Percentiles rank a stretch among this genome's conserved stretches.
These are phyloP conservation scores for Plasmodium inui DNA, from an alignment of 169 alveolate genomes.

Conservation along the genomic window DNA sequence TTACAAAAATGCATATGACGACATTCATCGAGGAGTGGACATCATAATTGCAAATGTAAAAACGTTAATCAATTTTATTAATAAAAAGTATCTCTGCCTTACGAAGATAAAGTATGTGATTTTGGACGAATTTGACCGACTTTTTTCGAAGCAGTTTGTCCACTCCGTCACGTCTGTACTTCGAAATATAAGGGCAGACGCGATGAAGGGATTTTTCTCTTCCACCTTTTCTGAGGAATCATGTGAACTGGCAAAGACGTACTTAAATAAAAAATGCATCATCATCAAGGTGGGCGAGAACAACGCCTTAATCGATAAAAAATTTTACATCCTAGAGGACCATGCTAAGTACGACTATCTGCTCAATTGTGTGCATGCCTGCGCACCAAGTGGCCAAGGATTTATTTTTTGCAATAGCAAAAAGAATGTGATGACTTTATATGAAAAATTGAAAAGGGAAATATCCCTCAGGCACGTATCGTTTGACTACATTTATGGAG, in stretches of 20 bases:
- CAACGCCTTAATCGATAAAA: constrained; percentile 21
- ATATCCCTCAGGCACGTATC: constrained; percentile 7
- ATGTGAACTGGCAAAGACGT: constrained; percentile 22
- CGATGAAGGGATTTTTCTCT: constrained; percentile 58
- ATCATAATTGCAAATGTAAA: constrained; percentile 55
- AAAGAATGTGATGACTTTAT: constrained; percentile 94
- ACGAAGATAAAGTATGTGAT: constrained; percentile 39
- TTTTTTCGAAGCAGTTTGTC: constrained; percentile 47
- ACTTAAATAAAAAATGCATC: constrained; percentile 43
- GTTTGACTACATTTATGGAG: constrained; percentile 98
- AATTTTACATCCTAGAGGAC: constrained; percentile 62
- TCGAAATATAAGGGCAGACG: constrained; percentile 42
- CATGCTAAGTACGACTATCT: constrained; percentile 6
- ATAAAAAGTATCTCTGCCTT: constrained; percentile 45
- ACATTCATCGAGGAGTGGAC: constrained; percentile 50
- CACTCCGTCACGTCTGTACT: constrained; percentile 52
- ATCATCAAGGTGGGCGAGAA: constrained; percentile 46
- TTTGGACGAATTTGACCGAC: constrained; percentile 67
- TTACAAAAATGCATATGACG: constrained; percentile 53
- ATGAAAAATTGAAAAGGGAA: constrained; percentile 94
- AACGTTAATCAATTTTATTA: constrained; percentile 68
- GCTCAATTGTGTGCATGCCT: not conserved
- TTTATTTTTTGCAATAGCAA: constrained; percentile 99
- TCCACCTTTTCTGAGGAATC: constrained; percentile 49
- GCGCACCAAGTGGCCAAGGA: constrained; percentile 86